These are phyloP conservation scores for Ophiostoma pallidulum DNA, from an alignment of 2,329 filamentous ascomycete species.

Conservation along the genomic window DNA sequence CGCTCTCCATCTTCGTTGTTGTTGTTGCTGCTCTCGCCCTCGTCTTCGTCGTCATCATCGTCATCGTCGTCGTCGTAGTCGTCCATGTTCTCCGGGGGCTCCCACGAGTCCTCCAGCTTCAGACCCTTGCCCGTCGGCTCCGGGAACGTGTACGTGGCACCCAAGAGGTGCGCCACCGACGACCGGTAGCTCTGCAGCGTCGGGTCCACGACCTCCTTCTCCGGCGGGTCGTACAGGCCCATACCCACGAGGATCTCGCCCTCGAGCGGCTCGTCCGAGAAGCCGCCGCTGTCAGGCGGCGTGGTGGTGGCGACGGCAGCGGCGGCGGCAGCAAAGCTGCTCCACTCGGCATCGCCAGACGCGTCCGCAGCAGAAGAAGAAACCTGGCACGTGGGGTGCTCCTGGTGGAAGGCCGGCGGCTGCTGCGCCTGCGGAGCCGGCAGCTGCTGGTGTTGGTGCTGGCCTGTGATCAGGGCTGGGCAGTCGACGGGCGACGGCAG, in stretches of 20 bases:
- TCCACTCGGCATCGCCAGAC: slow-evolving; percentile 8
- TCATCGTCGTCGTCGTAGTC: slow-evolving; percentile 45
- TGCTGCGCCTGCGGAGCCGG: background rate
- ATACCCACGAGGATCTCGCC: slow-evolving; percentile 72
- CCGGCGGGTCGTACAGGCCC: slow-evolving; percentile 69
- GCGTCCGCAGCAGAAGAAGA: background rate
- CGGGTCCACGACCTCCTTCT: slow-evolving; percentile 41
- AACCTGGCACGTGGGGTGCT: background rate
- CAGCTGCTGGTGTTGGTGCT: background rate
- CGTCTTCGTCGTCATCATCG: slow-evolving; percentile 36
- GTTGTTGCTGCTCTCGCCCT: slow-evolving; percentile 45
- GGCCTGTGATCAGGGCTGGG: slow-evolving; percentile 10
- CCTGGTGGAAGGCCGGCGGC: no score
- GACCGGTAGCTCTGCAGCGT: slow-evolving; percentile 45
- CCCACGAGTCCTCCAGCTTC: slow-evolving; percentile 75
- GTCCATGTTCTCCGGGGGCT: slow-evolving; percentile 53
- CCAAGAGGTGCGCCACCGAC: slow-evolving; percentile 45
- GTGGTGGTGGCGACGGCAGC: slow-evolving; percentile 45
- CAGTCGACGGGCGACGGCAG: slow-evolving; percentile 16
- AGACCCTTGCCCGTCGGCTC: slow-evolving; percentile 59
- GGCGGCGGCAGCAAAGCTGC: slow-evolving; percentile 13
- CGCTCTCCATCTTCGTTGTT: slow-evolving; percentile 36
- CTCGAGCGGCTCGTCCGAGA: slow-evolving; percentile 43
- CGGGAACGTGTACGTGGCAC: slow-evolving; percentile 34
- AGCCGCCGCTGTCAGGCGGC: slow-evolving; percentile 37